A percentile compares a stretch with the other conserved stretches of the same genome.
Conservation (phyloP, 805 yeast genomes). For the Metschnikowia similis region DNA sequence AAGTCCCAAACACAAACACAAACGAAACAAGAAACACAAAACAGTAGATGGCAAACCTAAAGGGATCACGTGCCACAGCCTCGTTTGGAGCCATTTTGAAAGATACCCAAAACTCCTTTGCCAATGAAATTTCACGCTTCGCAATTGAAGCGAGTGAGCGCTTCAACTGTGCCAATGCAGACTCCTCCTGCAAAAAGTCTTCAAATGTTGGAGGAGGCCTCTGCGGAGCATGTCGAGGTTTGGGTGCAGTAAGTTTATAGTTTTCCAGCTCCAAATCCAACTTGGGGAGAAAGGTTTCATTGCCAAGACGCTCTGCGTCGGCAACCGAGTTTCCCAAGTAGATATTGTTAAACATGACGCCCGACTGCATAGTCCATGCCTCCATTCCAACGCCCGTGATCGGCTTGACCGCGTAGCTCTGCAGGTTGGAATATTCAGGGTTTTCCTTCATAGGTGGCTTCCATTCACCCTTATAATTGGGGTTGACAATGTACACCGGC, state of each 20-base stretch:
- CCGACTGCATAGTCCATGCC: conserved; percentile 79
- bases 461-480: conserved; percentile 80
- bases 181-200: conserved; percentile 25
- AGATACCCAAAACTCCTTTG: conserved; percentile 32
- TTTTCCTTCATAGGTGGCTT: conserved; percentile 59
- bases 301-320: conserved; percentile 84
- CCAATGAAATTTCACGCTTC: conserved; percentile 19
- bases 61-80: conserved; percentile 44
- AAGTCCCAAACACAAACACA: conserved; percentile 40
- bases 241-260: conserved; percentile 39
- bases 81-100: conserved; percentile 43
- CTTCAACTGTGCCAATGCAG: not conserved
- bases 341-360: conserved; percentile 75
- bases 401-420: conserved; percentile 44
- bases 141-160: not conserved
- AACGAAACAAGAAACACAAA: conserved; percentile 37
- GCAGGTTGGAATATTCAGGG: conserved; percentile 64
- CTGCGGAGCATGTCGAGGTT: conserved; percentile 38
- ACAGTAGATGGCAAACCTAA: conserved; percentile 47
- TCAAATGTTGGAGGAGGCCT: conserved; percentile 42
- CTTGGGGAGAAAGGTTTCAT: conserved; percentile 62
- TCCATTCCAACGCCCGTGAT: conserved; percentile 86
- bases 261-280: conserved; percentile 45
- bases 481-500: conserved; percentile 66
- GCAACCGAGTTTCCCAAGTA: conserved; percentile 79